Evolutionary conservation across 2,329 filamentous ascomycete genomes (phyloP).

Genomic region (Sordariomycetes sp.): DNA sequence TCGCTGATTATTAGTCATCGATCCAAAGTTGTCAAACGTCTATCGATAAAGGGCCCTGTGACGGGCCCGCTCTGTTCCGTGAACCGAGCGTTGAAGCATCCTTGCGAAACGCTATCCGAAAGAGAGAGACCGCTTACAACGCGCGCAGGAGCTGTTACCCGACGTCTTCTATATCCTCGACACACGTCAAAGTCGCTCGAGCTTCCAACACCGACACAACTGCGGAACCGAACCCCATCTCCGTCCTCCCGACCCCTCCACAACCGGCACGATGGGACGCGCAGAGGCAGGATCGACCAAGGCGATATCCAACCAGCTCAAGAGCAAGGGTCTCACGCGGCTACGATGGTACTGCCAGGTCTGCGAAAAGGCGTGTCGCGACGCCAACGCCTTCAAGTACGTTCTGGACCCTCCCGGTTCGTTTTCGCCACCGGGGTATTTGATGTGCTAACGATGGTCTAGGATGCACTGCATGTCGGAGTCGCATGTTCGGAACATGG

Average conservation of each 20-base stretch:
- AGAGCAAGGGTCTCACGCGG: constrained; percentile 63
- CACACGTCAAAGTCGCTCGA: neutral
- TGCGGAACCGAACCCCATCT: neutral
- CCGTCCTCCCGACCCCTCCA: neutral
- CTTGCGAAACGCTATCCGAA: no score
- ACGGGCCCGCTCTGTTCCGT: no score
- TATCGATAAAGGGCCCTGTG: no score
- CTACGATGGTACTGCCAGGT: constrained; percentile 86
- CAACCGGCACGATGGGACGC: constrained; percentile 58
- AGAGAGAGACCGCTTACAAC: no score
- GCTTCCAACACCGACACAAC: neutral
- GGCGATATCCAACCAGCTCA: constrained; percentile 80
- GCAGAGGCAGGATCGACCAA: constrained; percentile 91
- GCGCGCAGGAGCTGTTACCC: no score
- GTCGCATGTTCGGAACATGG: constrained; percentile 78
- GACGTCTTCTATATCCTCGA: no score
- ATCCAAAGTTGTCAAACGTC: no score
- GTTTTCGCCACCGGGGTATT: neutral
- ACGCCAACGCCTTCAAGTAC: constrained; percentile 10
- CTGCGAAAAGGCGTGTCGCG: constrained; percentile 39
- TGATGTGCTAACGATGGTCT: constrained; percentile 26
- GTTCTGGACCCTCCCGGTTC: neutral
- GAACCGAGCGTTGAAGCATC: no score
- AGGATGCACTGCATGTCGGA: constrained; percentile 69
- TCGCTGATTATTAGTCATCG: no score